Evolutionary conservation across 345 rosid species (phyloP).

Genomic region (Odontarrhena argentea): DNA sequence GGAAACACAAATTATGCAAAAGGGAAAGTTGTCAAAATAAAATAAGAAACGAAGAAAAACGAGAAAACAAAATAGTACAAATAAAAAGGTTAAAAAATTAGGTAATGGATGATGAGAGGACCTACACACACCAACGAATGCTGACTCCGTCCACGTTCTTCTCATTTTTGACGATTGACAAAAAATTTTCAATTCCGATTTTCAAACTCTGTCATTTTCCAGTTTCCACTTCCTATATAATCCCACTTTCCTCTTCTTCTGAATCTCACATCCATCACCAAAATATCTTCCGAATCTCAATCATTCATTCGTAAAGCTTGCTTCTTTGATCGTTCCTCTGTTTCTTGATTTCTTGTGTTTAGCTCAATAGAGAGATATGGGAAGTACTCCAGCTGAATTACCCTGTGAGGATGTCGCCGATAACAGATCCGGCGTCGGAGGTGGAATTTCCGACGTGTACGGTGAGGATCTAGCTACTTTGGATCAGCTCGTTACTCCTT

Average conservation of each 20-base stretch:
- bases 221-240: conserved; percentile 32
- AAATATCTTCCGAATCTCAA: conserved; percentile 1
- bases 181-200: neutral
- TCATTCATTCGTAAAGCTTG: neutral
- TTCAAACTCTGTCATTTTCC: conserved; percentile 5
- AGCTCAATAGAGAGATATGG: conserved; percentile 29
- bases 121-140: conserved; percentile 16
- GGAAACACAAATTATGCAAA: neutral
- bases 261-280: conserved; percentile 2
- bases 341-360: neutral
- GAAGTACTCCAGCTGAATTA: conserved; percentile 36
- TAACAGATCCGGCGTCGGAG: conserved; percentile 46
- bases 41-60: neutral
- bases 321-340: neutral
- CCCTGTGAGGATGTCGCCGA: conserved; percentile 48
- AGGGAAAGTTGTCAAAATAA: neutral
- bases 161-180: conserved; percentile 26
- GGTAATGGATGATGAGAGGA: conserved; percentile 27
- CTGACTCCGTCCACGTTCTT: conserved; percentile 36
- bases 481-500: conserved; percentile 92
- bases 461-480: conserved; percentile 82
- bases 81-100: neutral
- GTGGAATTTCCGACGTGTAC: conserved; percentile 68
- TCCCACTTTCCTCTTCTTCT: conserved; percentile 21
- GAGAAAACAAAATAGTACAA: neutral